Percentiles rank a stretch among this genome's conserved stretches.
phyloP scores from a whole-genome alignment of 2,329 filamentous ascomycete genomes.

The Alternaria conjuncta region DNA sequence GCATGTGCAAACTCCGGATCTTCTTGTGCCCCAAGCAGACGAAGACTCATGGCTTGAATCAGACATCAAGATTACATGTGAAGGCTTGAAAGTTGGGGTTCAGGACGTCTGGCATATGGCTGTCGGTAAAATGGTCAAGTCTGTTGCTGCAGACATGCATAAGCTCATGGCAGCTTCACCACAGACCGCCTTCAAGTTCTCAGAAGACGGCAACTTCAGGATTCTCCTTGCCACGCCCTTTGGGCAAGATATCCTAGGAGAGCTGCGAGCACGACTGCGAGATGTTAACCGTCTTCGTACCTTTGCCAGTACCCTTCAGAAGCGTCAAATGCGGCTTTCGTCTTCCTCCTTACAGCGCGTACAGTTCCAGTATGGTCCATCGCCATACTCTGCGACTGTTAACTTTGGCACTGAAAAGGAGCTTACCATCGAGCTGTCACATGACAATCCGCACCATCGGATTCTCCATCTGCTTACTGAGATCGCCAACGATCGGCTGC shows the following conservation, averaged over 20 bases:
- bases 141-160: slow-evolving; percentile 43
- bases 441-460: slow-evolving; percentile 71
- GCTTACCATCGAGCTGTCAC: slow-evolving; percentile 66
- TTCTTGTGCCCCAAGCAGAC: slow-evolving; percentile 27
- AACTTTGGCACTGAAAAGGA: slow-evolving; percentile 58
- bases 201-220: slow-evolving; percentile 67
- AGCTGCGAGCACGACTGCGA: slow-evolving; percentile 66
- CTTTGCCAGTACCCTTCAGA: slow-evolving; percentile 70
- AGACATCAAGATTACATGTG: slow-evolving; percentile 38
- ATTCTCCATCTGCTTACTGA: slow-evolving; percentile 65
- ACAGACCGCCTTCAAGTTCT: slow-evolving; percentile 69
- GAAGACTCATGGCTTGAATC: slow-evolving; percentile 39
- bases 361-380: slow-evolving; percentile 69
- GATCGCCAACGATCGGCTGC: slow-evolving; percentile 64
- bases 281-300: slow-evolving; percentile 74
- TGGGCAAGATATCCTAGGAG: slow-evolving; percentile 64
- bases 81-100: slow-evolving; percentile 36
- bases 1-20: slow-evolving; percentile 35
- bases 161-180: slow-evolving; percentile 53
- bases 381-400: slow-evolving; percentile 62
- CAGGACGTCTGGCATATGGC: slow-evolving; percentile 51
- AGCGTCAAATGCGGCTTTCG: slow-evolving; percentile 62
- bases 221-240: slow-evolving; percentile 66
- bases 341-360: slow-evolving; percentile 65
- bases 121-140: slow-evolving; percentile 46